Evolutionary conservation across 352 stramenopile species (phyloP), one percentile per base, ranked within the genome.

Genomic region (Phytopythium ostracodes): DNA sequence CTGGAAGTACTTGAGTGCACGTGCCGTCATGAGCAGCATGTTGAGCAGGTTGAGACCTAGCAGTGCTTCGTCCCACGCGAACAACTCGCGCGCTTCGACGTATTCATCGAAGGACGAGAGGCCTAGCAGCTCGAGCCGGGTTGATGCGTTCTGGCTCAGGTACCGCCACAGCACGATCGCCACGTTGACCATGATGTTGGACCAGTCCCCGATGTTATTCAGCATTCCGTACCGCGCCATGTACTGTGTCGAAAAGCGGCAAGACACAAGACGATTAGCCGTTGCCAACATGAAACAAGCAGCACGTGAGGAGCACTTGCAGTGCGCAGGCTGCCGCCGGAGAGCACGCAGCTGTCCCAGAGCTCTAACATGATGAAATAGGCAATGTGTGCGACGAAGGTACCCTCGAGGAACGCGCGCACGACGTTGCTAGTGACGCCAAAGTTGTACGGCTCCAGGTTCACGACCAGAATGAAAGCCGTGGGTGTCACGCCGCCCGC

Each of bases 1-100:
- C 55, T 89, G 80, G 67, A 89, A 89, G 56, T 87, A 89, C 36
- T 89, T 89, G 38, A 89, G 77, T 7, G 80, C 76, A 12, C 80
- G 70, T 4, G 57, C 80, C 9, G 77, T 89, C n/a, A 89, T 64
- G 4, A 88, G 58, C 44, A 89, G 65, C 58, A 89, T 76, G 56
- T 89, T 89, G 68, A 77, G 70, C 25, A 89, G 77, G 27, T 89
- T 89, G 58, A 87, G 78, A 6, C 69, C 77, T 22, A 90, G 67
- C 40, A 90, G 60, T 27, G 85, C 66, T 40, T 86, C 75, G 60
- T 90, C 81, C 78, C 79, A 90, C 9, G 73, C 66, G 31, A 79
- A 74, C 12, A 90, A 62, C 25, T 63, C 70, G 7, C 73, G 40
- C 4, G 79, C 76, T 10, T 78, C 72, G 29, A 90, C 73, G 55